phyloP scores from a whole-genome alignment of 441 rosid genomes.

The Corymbia citriodora region DNA sequence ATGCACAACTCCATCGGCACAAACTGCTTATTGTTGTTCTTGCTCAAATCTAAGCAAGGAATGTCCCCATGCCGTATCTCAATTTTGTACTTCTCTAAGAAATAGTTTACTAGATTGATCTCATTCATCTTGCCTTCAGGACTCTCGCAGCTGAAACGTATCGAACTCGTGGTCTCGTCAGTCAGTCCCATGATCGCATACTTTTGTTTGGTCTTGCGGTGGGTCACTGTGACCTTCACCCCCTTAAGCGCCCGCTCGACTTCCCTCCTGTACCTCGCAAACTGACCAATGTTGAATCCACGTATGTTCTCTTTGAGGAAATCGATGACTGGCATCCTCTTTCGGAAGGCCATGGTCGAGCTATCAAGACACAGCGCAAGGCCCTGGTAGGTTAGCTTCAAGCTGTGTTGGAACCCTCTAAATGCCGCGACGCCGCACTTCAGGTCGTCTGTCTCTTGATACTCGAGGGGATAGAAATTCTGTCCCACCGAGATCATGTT shows the following conservation, averaged over 20 bases:
- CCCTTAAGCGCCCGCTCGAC: slow-evolving; percentile 40
- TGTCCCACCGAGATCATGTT: slow-evolving; percentile 63
- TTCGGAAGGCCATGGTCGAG: slow-evolving; percentile 67
- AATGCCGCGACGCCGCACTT: slow-evolving; percentile 55
- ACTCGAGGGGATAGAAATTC: slow-evolving; percentile 33
- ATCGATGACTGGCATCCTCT: slow-evolving; percentile 45
- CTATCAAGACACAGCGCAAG: slow-evolving; percentile 69
- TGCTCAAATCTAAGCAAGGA: slow-evolving; percentile 73
- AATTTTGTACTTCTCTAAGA: slow-evolving; percentile 37
- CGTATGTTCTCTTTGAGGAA: slow-evolving; percentile 39
- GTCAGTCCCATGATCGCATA: slow-evolving; percentile 46
- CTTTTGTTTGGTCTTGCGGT: slow-evolving; percentile 46
- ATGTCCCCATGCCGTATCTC: slow-evolving; percentile 41
- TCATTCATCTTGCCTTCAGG: slow-evolving; percentile 27
- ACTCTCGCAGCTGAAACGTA: slow-evolving; percentile 33
- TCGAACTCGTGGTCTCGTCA: slow-evolving; percentile 13
- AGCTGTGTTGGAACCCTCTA: slow-evolving; percentile 57
- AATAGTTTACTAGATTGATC: slow-evolving; percentile 44
- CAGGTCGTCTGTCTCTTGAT: slow-evolving; percentile 26
- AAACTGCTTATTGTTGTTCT: slow-evolving; percentile 27
- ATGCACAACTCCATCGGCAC: slow-evolving; percentile 83
- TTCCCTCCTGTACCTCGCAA: slow-evolving; percentile 9
- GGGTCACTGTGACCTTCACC: slow-evolving; percentile 52
- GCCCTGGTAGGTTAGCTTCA: slow-evolving; percentile 72
- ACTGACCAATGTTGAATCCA: slow-evolving; percentile 18